Evolutionary conservation across 2,329 filamentous ascomycete genomes (phyloP), one percentile per base, ranked within the genome.

Genomic region (Stemphylium lycopersici): DNA sequence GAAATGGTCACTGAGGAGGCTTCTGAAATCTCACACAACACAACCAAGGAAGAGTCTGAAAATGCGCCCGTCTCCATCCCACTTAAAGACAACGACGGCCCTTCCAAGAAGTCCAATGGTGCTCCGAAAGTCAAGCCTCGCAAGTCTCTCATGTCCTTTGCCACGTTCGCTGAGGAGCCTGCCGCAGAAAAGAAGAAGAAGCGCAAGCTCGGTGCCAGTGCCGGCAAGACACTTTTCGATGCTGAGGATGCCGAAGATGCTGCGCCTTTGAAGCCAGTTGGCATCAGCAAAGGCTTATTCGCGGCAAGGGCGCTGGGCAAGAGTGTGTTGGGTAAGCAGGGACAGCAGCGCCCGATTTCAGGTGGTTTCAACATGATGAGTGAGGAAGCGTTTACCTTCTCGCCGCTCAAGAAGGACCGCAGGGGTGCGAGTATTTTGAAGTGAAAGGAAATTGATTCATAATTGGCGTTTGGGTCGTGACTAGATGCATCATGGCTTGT

Each of bases 151-250:
- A 77, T 78, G 66, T 78, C 78, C 6, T 81, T 77, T 47, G 73
- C 74, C 1, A 65, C 72, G n/a, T 77, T 77, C 58, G 70, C 63
- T 46, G 71, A 73, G 13, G 75, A 74, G 50, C 69, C 69, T 6
- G 77, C 75, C 16, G 68, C 70, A 4, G 73, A 75, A 48, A 73
- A 73, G 61, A 73, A 72, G 58, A 72, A 88, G 81, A 92, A 89
- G 79, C 85, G 89, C 58, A 93, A 91, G 75, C 77, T 91, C 4
- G 79, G 90, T 1, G 86, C 87, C 3, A 78, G 57, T 22, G 57
- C 83, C 42, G 85, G 86, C 59, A 81, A 78, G 63, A 90, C 86
- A 3, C 71, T 95, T 5, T 91, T 93, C 63, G 87, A 89, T 54
- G 53, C 57, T 13, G 65, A 65, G 7, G 73, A 69, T 12, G 66